Evolutionary conservation across 306 rosid species (phyloP).

Genomic region (Hippophae tibetana): DNA sequence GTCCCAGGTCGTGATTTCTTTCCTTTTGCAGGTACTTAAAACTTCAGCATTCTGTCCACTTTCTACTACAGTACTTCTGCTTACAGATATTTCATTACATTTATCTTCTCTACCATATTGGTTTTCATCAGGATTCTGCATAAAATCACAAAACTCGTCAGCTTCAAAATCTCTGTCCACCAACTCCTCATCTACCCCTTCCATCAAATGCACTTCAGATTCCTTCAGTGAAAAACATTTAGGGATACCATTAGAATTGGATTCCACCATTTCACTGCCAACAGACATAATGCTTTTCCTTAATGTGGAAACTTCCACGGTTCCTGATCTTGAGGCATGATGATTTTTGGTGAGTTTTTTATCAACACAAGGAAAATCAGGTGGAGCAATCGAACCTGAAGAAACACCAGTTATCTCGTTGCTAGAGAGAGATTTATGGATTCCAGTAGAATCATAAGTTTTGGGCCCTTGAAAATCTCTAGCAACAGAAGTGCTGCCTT

Average conservation of each 20-base stretch:
- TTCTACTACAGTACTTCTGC: slow-evolving; percentile 15
- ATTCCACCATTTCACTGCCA: slow-evolving; percentile 11
- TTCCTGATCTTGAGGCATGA: slow-evolving; percentile 13
- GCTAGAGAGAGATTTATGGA: slow-evolving; percentile 10
- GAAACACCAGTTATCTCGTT: slow-evolving; percentile 12
- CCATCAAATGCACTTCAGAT: slow-evolving; percentile 14
- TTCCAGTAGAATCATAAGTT: slow-evolving; percentile 10
- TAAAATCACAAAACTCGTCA: slow-evolving; percentile 21
- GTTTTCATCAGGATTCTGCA: slow-evolving; percentile 22
- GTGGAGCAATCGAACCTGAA: slow-evolving; percentile 9
- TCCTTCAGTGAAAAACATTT: slow-evolving; percentile 13
- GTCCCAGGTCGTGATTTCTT: slow-evolving; percentile 21
- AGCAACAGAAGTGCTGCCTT: slow-evolving; percentile 10
- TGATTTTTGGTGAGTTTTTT: slow-evolving; percentile 17
- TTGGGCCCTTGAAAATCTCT: slow-evolving; percentile 15
- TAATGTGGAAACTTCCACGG: slow-evolving; percentile 19
- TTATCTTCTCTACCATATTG: slow-evolving; percentile 21
- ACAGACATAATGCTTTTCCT: slow-evolving; percentile 12
- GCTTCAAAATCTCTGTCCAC: slow-evolving; percentile 19
- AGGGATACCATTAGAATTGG: slow-evolving; percentile 15
- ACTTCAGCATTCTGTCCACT: slow-evolving; percentile 20
- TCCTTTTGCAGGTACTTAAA: slow-evolving; percentile 10
- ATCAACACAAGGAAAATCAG: slow-evolving; percentile 13
- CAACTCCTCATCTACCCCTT: slow-evolving; percentile 17
- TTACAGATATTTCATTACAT: slow-evolving; percentile 17